Evolutionary conservation across 495 filamentous ascomycete species (phyloP).

Genomic region (Tirmania nivea): DNA sequence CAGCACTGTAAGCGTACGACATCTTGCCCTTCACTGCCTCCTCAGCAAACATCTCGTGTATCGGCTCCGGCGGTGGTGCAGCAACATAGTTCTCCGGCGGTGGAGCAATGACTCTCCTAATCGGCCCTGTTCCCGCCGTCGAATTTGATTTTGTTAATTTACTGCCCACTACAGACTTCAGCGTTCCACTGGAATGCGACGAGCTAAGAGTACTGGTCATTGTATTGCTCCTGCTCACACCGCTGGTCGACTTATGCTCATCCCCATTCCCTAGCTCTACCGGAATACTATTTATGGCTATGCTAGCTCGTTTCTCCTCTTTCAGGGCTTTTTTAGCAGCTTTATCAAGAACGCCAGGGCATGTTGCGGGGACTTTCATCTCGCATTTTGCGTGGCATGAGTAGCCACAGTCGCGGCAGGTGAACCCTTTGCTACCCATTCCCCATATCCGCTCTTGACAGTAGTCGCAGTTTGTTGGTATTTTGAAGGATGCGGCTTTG

Average conservation of each 20-base stretch:
- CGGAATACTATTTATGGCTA: slow-evolving; percentile 3
- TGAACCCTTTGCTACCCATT: slow-evolving; percentile 67
- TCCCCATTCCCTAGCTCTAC: slow-evolving; percentile 23
- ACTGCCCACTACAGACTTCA: slow-evolving; percentile 2
- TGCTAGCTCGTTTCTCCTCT: slow-evolving; percentile 27
- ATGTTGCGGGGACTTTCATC: slow-evolving; percentile 92
- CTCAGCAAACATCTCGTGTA: slow-evolving; percentile 8
- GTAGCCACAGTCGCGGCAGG: slow-evolving; percentile 88
- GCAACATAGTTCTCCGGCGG: slow-evolving; percentile 62
- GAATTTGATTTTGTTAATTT: slow-evolving; percentile 8
- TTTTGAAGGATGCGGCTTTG: slow-evolving; percentile 92
- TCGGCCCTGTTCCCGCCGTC: slow-evolving; percentile 7
- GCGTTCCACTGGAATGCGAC: slow-evolving; percentile 38
- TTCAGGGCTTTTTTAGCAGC: slow-evolving; percentile 90
- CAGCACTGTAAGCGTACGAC: slow-evolving; percentile 67
- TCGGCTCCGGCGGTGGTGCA: slow-evolving; percentile 27
- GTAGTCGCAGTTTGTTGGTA: slow-evolving; percentile 92
- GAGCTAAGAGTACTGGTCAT: slow-evolving; percentile 74
- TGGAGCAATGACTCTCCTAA: slow-evolving; percentile 57
- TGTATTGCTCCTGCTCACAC: slow-evolving; percentile 57
- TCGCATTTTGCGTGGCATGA: slow-evolving; percentile 97
- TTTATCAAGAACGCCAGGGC: slow-evolving; percentile 57
- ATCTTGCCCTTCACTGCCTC: slow-evolving; percentile 39
- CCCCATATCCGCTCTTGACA: slow-evolving; percentile 96
- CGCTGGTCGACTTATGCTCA: slow-evolving; percentile 12